Evolutionary conservation across 2,329 filamentous ascomycete genomes (phyloP).

Genomic region (Pseudopyricularia javanii): DNA sequence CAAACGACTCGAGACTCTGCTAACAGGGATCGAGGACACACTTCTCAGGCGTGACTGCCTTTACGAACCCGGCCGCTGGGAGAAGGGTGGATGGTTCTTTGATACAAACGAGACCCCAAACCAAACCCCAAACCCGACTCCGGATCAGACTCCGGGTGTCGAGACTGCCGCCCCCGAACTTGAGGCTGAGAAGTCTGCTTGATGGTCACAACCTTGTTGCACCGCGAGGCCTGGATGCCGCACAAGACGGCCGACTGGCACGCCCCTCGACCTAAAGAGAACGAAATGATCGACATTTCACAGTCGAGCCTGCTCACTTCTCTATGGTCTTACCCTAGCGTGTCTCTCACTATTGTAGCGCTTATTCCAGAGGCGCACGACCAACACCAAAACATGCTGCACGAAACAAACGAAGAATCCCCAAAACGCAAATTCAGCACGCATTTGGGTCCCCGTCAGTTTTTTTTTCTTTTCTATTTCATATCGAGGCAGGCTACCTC

Average conservation of each 20-base stretch:
- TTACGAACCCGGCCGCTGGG: slow-evolving; percentile 66
- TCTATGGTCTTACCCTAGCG: too few species aligned
- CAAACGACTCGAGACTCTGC: slow-evolving; percentile 54
- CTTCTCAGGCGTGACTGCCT: slow-evolving; percentile 46
- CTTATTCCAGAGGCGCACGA: too few species aligned
- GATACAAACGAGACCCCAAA: background rate
- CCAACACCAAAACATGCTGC: background rate
- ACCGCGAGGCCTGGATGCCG: too few species aligned
- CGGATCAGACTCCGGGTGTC: background rate
- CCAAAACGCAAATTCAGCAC: background rate
- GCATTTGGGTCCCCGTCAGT: background rate
- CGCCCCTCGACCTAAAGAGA: too few species aligned
- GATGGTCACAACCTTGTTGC: too few species aligned
- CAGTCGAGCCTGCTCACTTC: too few species aligned
- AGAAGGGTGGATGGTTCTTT: slow-evolving; percentile 73
- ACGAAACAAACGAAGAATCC: background rate
- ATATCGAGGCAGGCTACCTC: background rate
- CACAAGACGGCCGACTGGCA: too few species aligned
- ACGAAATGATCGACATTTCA: too few species aligned
- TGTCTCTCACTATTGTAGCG: too few species aligned
- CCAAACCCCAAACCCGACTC: background rate
- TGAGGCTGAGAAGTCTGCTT: too few species aligned
- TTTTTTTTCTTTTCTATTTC: background rate
- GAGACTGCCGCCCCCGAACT: too few species aligned
- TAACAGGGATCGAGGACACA: slow-evolving; percentile 55